phyloP scores from a whole-genome alignment of 345 rosid genomes.

The Citrus sinensis region DNA sequence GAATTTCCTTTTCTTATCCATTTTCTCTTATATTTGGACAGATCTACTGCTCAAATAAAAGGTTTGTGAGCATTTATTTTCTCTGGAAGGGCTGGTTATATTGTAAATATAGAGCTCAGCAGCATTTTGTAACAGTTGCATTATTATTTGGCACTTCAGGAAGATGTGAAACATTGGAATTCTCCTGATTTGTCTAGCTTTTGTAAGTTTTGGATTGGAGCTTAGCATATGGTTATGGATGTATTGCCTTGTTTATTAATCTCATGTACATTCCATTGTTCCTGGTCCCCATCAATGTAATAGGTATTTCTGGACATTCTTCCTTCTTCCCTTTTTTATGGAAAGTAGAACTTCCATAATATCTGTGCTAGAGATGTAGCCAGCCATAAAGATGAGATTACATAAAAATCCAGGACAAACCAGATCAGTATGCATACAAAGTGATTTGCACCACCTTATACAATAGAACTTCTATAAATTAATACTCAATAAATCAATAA shows the following conservation, averaged over 20 bases:
- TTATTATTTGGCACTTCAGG: not conserved
- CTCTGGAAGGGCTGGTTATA: not conserved
- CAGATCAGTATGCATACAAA: no score
- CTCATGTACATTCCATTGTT: not conserved
- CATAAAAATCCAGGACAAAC: no score
- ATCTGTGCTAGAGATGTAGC: no score
- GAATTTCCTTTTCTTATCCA: not conserved
- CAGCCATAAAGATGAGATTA: no score
- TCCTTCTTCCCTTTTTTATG: no score
- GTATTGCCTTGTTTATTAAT: not conserved
- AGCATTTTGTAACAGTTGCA: not conserved
- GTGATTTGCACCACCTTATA: no score
- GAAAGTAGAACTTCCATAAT: no score
- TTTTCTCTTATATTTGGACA: not conserved
- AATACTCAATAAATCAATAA: no score
- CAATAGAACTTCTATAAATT: no score
- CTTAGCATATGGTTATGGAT: not conserved
- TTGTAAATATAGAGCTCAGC: conserved; percentile 5
- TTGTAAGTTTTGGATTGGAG: not conserved
- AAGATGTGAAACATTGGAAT: not conserved
- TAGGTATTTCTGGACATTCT: not conserved
- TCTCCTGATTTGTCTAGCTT: not conserved
- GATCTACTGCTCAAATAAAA: not conserved
- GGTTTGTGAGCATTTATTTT: not conserved
- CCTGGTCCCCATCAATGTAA: not conserved